Evolutionary conservation across 495 filamentous ascomycete species (phyloP).

Genomic region (Xylaria acuta): DNA sequence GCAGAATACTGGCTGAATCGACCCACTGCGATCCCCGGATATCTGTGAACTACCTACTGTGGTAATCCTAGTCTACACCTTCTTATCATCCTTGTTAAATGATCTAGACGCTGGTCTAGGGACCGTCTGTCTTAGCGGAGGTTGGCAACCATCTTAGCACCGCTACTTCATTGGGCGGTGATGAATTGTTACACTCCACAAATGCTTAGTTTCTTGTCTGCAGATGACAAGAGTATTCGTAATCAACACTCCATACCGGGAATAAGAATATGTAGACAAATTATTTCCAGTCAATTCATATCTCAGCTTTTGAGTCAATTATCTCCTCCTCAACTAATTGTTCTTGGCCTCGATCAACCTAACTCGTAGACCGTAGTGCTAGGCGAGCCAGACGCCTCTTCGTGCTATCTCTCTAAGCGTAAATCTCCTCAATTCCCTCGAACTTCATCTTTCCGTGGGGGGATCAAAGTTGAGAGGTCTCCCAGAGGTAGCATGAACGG

Average conservation of each 20-base stretch:
- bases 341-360: not conserved
- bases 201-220: not conserved
- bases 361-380: not conserved
- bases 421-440: not conserved
- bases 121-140: not conserved
- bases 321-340: not conserved
- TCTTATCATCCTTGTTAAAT: too few species aligned
- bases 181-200: not conserved
- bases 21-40: too few species aligned
- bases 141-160: not conserved
- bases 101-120: too few species aligned
- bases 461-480: constrained; percentile 1
- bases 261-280: not conserved
- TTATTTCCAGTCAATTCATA: not conserved
- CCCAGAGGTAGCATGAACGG: constrained; percentile 9
- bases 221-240: not conserved
- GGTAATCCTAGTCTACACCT: too few species aligned
- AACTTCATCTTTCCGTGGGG: not conserved
- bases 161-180: not conserved
- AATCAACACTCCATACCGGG: not conserved
- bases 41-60: too few species aligned
- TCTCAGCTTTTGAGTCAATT: not conserved
- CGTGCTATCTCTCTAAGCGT: not conserved
- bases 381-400: not conserved
- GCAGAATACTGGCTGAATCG: too few species aligned